Evolutionary conservation across 1,139 yeast genomes (phyloP), one percentile per base, ranked within the genome.

Genomic region (Magnusiomyces suaveolens): DNA sequence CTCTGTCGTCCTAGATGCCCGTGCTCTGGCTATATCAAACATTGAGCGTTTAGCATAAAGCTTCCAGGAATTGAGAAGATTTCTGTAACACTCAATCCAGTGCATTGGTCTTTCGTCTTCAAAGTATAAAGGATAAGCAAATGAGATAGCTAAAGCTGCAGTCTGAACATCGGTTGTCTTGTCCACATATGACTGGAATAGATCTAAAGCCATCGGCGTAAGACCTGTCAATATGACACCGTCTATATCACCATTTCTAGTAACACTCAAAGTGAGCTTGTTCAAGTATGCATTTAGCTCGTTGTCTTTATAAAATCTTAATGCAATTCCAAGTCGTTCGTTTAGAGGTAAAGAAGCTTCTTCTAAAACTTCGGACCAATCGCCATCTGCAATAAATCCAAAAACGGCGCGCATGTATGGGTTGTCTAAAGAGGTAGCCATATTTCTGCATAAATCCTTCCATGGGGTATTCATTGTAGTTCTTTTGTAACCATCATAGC

Each of bases 331-430:
- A 14, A 92, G 71, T 60, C 96, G 74, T 65, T 92, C 98, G 55
- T 94, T 75, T 49, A 92, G 72, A 0, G 98, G 96, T 50, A 92
- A 75, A 1, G 96, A 84, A 41, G 84, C 83, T 63, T 92, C 97
- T 65, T 89, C 96, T 55, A 92, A 74, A 1, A 92, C 96, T 66
- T 88, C 97, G 82, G 92, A 83, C 97, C 97, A 92, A 60, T 90
- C 95, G 52, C 88, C 87, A 65, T 92, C 97, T 0, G 97, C 89
- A 55, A 92, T 84, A 62, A 83, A 92, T 0, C 97, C 96, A 74
- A 92, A 92, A 1, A 90, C 87, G 0, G 95, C 96, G 46, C 97
- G 72, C 58, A 92, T 72, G 66, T 92, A 92, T 0, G 97, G 97
- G 64, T 87, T 85, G 20, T 86, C 95, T 54, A 92, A 73, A 61